Conservation (phyloP, 768 basidiomycete genomes). For the Suillus occidentalis region DNA sequence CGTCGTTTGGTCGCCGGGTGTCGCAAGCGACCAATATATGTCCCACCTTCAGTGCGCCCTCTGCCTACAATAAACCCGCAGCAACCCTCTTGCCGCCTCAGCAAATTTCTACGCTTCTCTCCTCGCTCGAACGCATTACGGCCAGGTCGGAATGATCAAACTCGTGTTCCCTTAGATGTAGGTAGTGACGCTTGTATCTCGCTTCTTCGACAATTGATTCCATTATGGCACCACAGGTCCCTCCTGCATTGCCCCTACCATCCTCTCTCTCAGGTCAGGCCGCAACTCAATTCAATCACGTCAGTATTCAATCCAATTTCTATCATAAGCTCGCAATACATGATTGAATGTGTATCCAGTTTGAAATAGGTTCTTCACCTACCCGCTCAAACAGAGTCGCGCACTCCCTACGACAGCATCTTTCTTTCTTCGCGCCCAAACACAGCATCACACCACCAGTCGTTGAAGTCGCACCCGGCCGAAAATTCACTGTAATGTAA, state of each 20-base stretch:
- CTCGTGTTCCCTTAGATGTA: background rate
- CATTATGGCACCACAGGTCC: background rate
- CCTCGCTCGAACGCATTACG: too few relatives aligned
- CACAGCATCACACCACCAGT: background rate
- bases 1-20: too few relatives aligned
- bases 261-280: background rate
- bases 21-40: too few relatives aligned
- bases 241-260: background rate
- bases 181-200: background rate
- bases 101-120: too few relatives aligned
- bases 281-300: background rate
- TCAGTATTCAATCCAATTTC: background rate
- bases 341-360: background rate
- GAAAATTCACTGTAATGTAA: background rate
- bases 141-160: background rate
- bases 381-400: background rate
- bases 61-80: too few relatives aligned
- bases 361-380: background rate
- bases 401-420: background rate
- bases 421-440: background rate
- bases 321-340: too few relatives aligned
- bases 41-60: too few relatives aligned
- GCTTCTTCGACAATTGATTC: background rate
- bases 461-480: background rate
- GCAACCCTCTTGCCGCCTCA: too few relatives aligned